A percentile compares a stretch with the other conserved stretches of the same genome.
Evolutionary conservation across 2,329 filamentous ascomycete species (phyloP).

Genomic region (Colletotrichum noveboracense): DNA sequence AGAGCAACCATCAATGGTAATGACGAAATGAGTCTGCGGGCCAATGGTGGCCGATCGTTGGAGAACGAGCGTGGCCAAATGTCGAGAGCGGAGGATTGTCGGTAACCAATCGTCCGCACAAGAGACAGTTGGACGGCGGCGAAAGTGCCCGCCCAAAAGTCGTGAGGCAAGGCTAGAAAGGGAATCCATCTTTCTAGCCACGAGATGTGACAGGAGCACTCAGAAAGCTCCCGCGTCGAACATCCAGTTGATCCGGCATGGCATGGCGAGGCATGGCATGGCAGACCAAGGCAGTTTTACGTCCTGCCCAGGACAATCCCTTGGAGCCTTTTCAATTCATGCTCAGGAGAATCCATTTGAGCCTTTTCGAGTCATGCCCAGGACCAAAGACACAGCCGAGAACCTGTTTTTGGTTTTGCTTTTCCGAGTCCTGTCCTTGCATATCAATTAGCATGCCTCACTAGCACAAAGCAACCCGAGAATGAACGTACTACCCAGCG

Average conservation of each 20-base stretch:
- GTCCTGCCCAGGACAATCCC: constrained; percentile 39
- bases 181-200: background rate
- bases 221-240: background rate
- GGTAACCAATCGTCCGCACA: background rate
- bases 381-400: constrained; percentile 27
- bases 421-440: background rate
- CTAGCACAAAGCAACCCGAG: background rate
- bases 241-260: background rate
- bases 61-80: background rate
- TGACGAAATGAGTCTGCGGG: background rate
- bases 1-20: background rate
- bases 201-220: background rate
- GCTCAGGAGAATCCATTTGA: constrained; percentile 33
- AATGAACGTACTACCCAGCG: background rate
- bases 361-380: constrained; percentile 40
- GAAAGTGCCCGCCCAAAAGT: background rate
- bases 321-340: constrained; percentile 37
- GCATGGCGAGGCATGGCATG: background rate
- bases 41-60: background rate
- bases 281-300: constrained; percentile 35
- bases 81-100: background rate
- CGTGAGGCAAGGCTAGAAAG: background rate
- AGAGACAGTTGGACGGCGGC: background rate
- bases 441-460: background rate
- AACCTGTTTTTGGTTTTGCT: background rate